Percentiles rank a stretch among this genome's conserved stretches.
Conservation (phyloP, 163 green algal genomes). For the Trebouxiophyceae sp. region DNA sequence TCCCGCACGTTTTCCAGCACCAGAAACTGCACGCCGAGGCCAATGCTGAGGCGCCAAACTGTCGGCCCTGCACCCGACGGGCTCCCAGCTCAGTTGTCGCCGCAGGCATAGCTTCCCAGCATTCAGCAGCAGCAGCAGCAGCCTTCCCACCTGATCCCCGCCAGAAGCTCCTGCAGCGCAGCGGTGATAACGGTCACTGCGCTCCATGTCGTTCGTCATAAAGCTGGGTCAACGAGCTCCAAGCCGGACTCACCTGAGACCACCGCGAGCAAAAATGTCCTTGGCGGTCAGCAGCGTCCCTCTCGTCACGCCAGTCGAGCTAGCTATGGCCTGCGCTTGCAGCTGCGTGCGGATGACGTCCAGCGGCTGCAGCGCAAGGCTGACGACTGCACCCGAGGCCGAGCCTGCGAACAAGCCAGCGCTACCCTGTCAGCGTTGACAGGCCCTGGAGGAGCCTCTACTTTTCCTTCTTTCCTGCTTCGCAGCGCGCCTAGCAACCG, state of each 20-base stretch:
- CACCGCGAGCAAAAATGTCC: conserved; percentile 17
- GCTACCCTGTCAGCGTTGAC: too few species aligned
- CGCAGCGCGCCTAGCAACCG: too few species aligned
- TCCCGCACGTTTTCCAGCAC: conserved; percentile 68
- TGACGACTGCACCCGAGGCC: conserved; percentile 36
- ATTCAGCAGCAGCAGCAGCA: background rate
- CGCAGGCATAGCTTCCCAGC: background rate
- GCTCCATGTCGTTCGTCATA: too few species aligned
- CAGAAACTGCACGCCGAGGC: conserved; percentile 73
- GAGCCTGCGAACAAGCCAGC: too few species aligned
- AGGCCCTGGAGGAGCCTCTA: too few species aligned
- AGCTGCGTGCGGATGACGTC: conserved; percentile 85
- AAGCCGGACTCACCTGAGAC: conserved; percentile 13
- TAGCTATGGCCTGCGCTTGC: conserved; percentile 57
- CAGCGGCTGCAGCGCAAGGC: conserved; percentile 71
- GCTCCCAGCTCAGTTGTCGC: background rate
- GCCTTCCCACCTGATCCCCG: background rate
- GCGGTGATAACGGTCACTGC: too few species aligned
- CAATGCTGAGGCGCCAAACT: conserved; percentile 65
- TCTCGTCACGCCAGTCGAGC: conserved; percentile 25
- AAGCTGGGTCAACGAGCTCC: too few species aligned
- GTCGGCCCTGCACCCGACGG: conserved; percentile 48
- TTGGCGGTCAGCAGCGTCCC: conserved; percentile 18
- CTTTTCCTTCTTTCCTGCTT: too few species aligned
- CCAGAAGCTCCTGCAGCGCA: background rate